phyloP scores from a whole-genome alignment of 2,329 filamentous ascomycete species.

The Huntiella moniliformis region DNA sequence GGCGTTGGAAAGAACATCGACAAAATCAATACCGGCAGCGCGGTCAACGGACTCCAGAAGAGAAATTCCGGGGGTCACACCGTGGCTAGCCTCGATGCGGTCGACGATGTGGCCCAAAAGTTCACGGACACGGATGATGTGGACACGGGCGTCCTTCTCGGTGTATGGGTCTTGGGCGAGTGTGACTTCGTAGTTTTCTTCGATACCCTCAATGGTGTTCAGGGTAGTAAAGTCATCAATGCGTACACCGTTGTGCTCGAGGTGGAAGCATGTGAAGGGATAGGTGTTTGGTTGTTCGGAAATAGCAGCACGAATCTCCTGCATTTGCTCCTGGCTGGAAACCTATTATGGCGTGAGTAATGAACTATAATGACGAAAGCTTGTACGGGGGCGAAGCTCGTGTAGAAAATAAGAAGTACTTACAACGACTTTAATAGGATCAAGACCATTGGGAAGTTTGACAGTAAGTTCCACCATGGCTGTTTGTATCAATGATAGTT shows the following conservation, averaged over 20 bases:
- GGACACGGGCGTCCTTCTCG: slow-evolving; percentile 93
- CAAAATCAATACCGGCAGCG: slow-evolving; percentile 20
- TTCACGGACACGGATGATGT: slow-evolving; percentile 77
- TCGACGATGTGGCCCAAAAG: slow-evolving; percentile 83
- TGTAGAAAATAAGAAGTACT: neutral
- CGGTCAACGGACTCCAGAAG: slow-evolving; percentile 60
- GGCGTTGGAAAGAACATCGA: slow-evolving; percentile 2
- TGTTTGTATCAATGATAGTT: neutral
- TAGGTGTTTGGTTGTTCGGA: slow-evolving; percentile 85
- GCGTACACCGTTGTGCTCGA: slow-evolving; percentile 71
- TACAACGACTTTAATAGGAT: slow-evolving; percentile 8
- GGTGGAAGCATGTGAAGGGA: slow-evolving; percentile 96
- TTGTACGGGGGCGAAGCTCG: too few species aligned
- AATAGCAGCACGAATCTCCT: slow-evolving; percentile 91
- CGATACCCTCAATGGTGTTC: slow-evolving; percentile 68
- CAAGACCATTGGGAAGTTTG: slow-evolving; percentile 10
- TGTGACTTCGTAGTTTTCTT: slow-evolving; percentile 56
- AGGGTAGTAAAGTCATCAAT: slow-evolving; percentile 93
- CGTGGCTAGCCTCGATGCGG: slow-evolving; percentile 70
- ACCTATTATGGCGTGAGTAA: slow-evolving; percentile 33
- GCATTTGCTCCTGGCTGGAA: slow-evolving; percentile 84
- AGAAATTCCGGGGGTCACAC: slow-evolving; percentile 67
- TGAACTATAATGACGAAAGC: neutral
- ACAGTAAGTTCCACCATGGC: slow-evolving; percentile 10
- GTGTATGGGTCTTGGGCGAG: slow-evolving; percentile 92